phyloP scores from a whole-genome alignment of 2,329 filamentous ascomycete genomes.

The Amauroascus niger region DNA sequence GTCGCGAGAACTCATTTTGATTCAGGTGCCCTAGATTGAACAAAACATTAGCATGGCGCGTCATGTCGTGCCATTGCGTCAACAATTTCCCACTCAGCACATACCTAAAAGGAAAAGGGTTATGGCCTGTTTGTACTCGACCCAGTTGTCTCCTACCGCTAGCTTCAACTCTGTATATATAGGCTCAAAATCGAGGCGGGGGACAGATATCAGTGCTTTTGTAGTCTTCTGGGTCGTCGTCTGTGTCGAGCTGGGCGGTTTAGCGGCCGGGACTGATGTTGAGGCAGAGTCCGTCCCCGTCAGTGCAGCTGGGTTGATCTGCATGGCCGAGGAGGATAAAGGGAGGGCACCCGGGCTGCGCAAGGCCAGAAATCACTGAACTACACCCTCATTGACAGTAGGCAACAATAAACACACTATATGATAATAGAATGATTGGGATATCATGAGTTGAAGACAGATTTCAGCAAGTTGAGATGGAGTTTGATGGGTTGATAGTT shows the following conservation, averaged over 20 bases:
- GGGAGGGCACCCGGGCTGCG: conserved; percentile 30
- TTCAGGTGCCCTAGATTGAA: conserved; percentile 45
- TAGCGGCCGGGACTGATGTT: conserved; percentile 25
- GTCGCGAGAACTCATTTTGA: conserved; percentile 50
- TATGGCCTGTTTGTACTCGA: conserved; percentile 50
- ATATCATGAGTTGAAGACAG: neutral
- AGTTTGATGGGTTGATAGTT: neutral
- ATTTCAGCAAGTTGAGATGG: neutral
- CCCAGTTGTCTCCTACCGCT: conserved; percentile 51
- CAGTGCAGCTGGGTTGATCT: conserved; percentile 39
- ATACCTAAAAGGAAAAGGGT: conserved; percentile 50
- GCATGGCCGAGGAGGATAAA: conserved; percentile 31
- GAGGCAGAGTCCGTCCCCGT: conserved; percentile 35
- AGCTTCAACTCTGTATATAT: conserved; percentile 53
- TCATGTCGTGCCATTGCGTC: neutral
- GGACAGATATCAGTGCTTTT: conserved; percentile 45
- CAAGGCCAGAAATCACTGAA: conserved; percentile 30
- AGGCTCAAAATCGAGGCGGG: conserved; percentile 54
- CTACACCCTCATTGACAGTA: conserved; percentile 34
- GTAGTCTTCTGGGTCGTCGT: conserved; percentile 39
- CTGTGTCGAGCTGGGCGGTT: conserved; percentile 18
- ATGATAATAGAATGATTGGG: conserved; percentile 3
- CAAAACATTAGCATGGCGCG: conserved; percentile 14
- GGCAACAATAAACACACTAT: conserved; percentile 5
- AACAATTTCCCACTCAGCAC: conserved; percentile 13